These are phyloP conservation scores for Coelastrella sp. DNA, from an alignment of 139 green algal genomes.

Conservation along the genomic window DNA sequence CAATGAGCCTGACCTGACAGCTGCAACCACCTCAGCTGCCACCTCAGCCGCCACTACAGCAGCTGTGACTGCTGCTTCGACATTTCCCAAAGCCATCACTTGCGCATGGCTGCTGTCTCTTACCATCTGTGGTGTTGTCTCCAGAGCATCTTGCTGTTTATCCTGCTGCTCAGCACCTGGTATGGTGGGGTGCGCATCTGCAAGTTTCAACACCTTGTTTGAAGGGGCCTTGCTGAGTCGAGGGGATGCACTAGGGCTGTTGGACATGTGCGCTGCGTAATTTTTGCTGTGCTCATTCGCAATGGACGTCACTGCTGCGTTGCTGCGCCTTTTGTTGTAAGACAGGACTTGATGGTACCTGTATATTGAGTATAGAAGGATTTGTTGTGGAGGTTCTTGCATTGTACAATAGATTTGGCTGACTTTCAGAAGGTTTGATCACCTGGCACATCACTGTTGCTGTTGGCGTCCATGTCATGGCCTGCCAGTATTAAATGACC, in stretches of 20 bases:
- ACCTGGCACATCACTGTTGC: no score
- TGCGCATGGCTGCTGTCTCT: not conserved
- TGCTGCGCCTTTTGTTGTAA: not conserved
- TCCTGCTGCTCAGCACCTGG: not conserved
- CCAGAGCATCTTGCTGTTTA: not conserved
- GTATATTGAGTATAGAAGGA: not conserved
- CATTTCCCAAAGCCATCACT: not conserved
- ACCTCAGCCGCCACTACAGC: not conserved
- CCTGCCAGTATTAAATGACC: no score
- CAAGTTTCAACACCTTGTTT: not conserved
- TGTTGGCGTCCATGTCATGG: no score
- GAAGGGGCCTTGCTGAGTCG: not conserved
- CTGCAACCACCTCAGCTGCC: constrained; percentile 8
- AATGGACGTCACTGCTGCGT: not conserved
- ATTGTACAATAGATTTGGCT: no score
- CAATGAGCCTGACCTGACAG: not conserved
- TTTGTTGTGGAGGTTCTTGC: not conserved
- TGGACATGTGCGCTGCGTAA: not conserved
- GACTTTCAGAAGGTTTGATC: no score
- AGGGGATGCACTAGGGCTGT: not conserved
- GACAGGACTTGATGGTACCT: not conserved
- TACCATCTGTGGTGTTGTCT: not conserved
- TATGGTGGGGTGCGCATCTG: not conserved
- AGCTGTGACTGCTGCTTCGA: not conserved
- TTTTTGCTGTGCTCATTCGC: no score